phyloP scores from a whole-genome alignment of 306 rosid genomes.

The Fragaria nilgerrensis region DNA sequence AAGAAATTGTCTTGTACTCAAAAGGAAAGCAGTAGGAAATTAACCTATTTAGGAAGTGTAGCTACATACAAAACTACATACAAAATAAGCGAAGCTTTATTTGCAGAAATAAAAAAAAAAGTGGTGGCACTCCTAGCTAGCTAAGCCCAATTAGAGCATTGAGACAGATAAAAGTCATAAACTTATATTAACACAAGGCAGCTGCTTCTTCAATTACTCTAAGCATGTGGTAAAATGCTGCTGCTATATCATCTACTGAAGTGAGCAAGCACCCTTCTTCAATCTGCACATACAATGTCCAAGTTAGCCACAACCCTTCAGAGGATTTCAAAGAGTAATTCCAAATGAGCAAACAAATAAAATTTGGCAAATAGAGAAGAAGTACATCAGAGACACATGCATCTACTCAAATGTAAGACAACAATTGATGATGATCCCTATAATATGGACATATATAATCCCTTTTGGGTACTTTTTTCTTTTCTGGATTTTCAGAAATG shows the following conservation, averaged over 20 bases:
- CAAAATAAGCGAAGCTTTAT: neutral
- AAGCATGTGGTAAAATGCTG: slow-evolving; percentile 71
- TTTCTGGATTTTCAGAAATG: neutral
- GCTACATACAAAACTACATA: neutral
- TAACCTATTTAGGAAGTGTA: neutral
- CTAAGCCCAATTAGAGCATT: slow-evolving; percentile 13
- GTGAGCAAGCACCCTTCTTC: slow-evolving; percentile 81
- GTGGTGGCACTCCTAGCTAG: slow-evolving; percentile 21
- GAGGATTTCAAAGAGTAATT: neutral
- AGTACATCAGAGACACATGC: neutral
- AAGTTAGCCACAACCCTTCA: slow-evolving; percentile 16
- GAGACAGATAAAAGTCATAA: neutral
- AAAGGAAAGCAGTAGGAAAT: slow-evolving; percentile 1
- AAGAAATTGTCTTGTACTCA: neutral
- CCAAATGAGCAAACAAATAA: neutral
- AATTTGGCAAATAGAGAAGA: slow-evolving; percentile 18
- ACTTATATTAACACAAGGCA: slow-evolving; percentile 33
- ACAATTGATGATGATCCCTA: slow-evolving; percentile 5
- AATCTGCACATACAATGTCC: slow-evolving; percentile 44
- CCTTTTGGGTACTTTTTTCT: neutral
- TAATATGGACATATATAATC: neutral
- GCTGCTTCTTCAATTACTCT: slow-evolving; percentile 64
- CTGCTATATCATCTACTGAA: slow-evolving; percentile 75
- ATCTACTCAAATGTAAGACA: neutral
- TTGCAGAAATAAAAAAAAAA: neutral